Evolutionary conservation across 345 rosid genomes (phyloP).

Genomic region (Lepidium africanum): DNA sequence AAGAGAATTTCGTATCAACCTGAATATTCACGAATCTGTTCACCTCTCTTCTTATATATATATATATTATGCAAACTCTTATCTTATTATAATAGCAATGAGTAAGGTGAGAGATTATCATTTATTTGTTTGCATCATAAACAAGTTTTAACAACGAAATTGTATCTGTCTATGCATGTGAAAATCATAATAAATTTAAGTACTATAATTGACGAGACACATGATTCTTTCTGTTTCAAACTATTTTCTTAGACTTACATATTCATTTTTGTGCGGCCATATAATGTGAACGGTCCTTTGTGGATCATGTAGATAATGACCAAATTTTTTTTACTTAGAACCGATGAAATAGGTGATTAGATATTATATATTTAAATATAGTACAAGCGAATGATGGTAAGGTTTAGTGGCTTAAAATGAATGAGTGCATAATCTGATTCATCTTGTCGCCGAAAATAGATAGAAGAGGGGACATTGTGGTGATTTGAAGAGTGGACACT

Average conservation of each 20-base stretch:
- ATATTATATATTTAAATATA: neutral
- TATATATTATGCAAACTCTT: neutral
- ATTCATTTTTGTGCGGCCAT: neutral
- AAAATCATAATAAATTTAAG: neutral
- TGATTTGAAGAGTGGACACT: slow-evolving; percentile 29
- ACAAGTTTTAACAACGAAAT: neutral
- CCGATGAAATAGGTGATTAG: neutral
- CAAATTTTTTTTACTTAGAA: neutral
- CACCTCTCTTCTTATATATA: neutral
- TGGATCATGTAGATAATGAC: neutral
- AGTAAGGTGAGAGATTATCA: neutral
- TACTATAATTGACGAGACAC: neutral
- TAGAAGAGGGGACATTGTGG: slow-evolving; percentile 18
- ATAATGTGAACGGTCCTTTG: neutral
- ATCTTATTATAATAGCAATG: neutral
- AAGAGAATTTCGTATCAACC: slow-evolving; percentile 13
- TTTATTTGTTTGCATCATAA: neutral
- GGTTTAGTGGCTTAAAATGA: slow-evolving; percentile 20
- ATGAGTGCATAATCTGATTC: slow-evolving; percentile 16
- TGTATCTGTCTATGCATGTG: neutral
- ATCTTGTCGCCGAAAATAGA: slow-evolving; percentile 8
- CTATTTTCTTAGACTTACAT: neutral
- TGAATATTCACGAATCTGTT: slow-evolving; percentile 19
- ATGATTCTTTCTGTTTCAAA: neutral
- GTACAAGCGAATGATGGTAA: slow-evolving; percentile 4